Base-by-base conservation (phyloP, 2,329 filamentous ascomycete genomes). In the Ophidiomyces ophidiicola region DNA sequence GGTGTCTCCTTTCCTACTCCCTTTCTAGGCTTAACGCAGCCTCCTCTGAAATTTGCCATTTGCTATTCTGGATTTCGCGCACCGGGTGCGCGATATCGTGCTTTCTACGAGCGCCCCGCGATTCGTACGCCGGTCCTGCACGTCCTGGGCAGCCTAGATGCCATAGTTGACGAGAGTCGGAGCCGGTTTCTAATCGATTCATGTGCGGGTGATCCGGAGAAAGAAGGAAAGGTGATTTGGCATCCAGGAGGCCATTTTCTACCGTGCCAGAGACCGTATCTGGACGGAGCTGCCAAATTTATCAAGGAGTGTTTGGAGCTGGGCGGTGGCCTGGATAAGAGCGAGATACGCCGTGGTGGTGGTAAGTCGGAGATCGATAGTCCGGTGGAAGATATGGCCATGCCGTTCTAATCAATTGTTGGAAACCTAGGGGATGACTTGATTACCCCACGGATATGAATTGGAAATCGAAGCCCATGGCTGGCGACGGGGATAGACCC, bases 171-270 rank as follows among this genome's bases (percentile, higher is more conserved):
- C 21, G 87, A 94, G 65, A 60, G 61, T 38, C 67, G 83, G 53
- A 83, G 76, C 56, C 66, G 72, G 51, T 71, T 67, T 15, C 61
- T 94, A 42, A 69, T 82, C 2, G 76, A 85, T 17, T 68, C 71
- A 32, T 84, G 78, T 57, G 70, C 57, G 46, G 68, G 68, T 32
- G 67, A 53, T 67, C 74, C 47, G 54, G 50, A 72, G 48, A 60
- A 55, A 31, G 66, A 69, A 39, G 64, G 60, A 30, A 70, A 63
- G 49, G 68, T 74, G 37, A 67, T 80, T 37, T 75, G 80, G 50
- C 85, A 93, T 60, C 87, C 88, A 1, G 88, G 88, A 5, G 87
- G 87, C 0, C 88, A 96, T 58, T 86, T 93, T 53, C 73, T 94
- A 53, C 88, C 88, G 0, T 77, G 85, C 44, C 76, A 79, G 49